phyloP scores from a whole-genome alignment of 805 yeast genomes.

The Wickerhamiella galacta region DNA sequence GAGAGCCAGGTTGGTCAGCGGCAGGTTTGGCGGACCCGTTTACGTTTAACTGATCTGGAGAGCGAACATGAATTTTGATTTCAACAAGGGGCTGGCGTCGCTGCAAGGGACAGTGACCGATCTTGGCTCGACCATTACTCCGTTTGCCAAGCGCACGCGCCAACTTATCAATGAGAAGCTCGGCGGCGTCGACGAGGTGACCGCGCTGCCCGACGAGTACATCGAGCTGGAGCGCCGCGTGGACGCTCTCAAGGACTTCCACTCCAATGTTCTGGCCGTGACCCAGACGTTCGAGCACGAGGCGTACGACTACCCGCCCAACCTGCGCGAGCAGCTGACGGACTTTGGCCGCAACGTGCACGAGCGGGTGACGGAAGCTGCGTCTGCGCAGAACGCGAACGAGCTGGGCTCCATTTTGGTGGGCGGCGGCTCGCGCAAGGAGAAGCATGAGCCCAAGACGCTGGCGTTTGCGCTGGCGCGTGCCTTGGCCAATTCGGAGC shows the following conservation, averaged over 20 bases:
- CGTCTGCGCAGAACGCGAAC: constrained; percentile 58
- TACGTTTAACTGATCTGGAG: no score
- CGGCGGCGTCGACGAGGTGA: constrained; percentile 67
- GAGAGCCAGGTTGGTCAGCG: no score
- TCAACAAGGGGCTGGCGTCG: constrained; percentile 24
- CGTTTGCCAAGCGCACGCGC: constrained; percentile 66
- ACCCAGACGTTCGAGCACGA: constrained; percentile 52
- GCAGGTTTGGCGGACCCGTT: no score
- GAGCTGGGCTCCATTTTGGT: constrained; percentile 62
- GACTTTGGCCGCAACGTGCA: constrained; percentile 54
- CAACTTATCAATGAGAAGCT: constrained; percentile 63
- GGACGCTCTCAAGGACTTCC: constrained; percentile 55
- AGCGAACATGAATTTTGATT: constrained; percentile 17
- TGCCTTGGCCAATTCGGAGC: constrained; percentile 29
- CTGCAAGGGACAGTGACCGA: constrained; percentile 22
- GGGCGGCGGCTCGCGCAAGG: constrained; percentile 27
- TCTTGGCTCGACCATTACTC: constrained; percentile 34
- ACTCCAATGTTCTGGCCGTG: constrained; percentile 38
- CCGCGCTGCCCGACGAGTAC: constrained; percentile 73
- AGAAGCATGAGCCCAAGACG: constrained; percentile 50
- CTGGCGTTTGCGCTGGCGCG: constrained; percentile 67
- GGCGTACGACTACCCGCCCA: constrained; percentile 70
- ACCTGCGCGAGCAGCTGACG: constrained; percentile 54
- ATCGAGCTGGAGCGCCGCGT: constrained; percentile 54
- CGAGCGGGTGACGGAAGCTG: constrained; percentile 45